A percentile compares a stretch with the other conserved stretches of the same genome.
These are phyloP conservation scores for Aquilaria sinensis DNA, from an alignment of 345 rosid genomes.

Conservation along the genomic window DNA sequence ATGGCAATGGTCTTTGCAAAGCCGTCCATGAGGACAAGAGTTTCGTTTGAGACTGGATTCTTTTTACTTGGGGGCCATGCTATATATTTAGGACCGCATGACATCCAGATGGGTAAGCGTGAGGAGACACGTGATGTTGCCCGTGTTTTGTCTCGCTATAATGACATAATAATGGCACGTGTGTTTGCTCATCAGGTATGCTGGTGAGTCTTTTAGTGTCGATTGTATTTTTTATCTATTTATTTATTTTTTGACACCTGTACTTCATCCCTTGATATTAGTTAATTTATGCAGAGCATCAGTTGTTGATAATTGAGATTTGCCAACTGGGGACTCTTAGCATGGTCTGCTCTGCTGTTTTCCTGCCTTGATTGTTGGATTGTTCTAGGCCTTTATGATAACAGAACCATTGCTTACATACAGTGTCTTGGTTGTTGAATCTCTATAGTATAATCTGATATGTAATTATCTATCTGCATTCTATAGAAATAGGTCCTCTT, in stretches of 20 bases:
- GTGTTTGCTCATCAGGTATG: conserved; percentile 98
- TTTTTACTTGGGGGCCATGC: conserved; percentile 97
- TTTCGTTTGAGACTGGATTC: conserved; percentile 95
- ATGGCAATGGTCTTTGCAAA: conserved; percentile 97
- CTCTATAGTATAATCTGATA: too few species aligned
- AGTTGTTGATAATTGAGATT: too few species aligned
- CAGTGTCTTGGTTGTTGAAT: too few species aligned
- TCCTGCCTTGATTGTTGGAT: too few species aligned
- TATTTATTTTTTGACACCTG: not conserved
- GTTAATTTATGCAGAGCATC: too few species aligned
- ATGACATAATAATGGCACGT: conserved; percentile 93
- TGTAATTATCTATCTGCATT: too few species aligned
- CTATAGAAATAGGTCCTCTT: too few species aligned
- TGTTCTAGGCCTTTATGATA: too few species aligned
- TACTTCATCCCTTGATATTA: not conserved
- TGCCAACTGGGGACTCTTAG: too few species aligned
- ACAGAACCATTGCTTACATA: too few species aligned
- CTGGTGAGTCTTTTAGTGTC: conserved; percentile 47
- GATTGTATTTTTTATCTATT: conserved; percentile 4
- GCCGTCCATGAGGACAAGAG: conserved; percentile 97
- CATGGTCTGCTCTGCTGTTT: too few species aligned
- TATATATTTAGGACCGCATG: conserved; percentile 79
- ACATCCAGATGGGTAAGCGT: conserved; percentile 93
- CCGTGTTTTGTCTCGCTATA: conserved; percentile 82
- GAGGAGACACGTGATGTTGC: conserved; percentile 97